Evolutionary conservation across 83 land plant species (phyloP), one percentile per base, ranked within the genome.

Genomic region (Picea mariana): DNA sequence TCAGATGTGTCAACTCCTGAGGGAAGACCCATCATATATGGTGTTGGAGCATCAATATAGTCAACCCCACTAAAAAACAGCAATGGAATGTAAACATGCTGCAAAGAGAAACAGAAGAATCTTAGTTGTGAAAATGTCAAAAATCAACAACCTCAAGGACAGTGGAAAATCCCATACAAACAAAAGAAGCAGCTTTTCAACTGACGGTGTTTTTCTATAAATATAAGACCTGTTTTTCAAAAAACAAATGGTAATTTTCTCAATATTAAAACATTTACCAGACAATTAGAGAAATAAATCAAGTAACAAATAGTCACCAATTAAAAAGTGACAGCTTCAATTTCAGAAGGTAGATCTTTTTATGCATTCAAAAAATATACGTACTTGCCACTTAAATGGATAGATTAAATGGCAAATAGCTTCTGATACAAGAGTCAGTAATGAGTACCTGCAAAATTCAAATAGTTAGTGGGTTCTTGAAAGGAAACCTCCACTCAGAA

Each of bases 11-110:
- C 99, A 82, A 97, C 97, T 69, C 91, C 93, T 15, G 98, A 94
- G 87, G 95, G 99, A 83, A 97, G 99, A 77, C 99, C 99, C 99
- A 97, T 97, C 92, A 97, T 91, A 82, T 97, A 97, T 31, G 99
- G 98, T 8, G 98, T 96, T 78, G 99, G 99, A 79, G 99, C 99
- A 85, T 96, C 99, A 72, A 95, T 93, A 79, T 96, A 97, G 71
- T 97, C 99, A 24, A 96, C 98, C 82, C 98, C 99, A 85, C 95
- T 95, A 89, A 90, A 92, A 86, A 97, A 97, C 49, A 97, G 91
- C 68, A 97, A 86, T 80, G 99, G 99, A 88, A 97, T 97, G 85
- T 96, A 97, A 71, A 96, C 99, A 84, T 97, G 99, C 98, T 97
- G 90, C 93, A 82, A 89, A 79, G 79, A 83, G 85, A 90, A 69